Evolutionary conservation across 2,329 filamentous ascomycete genomes (phyloP).

Genomic region (Tolypocladium paradoxum): DNA sequence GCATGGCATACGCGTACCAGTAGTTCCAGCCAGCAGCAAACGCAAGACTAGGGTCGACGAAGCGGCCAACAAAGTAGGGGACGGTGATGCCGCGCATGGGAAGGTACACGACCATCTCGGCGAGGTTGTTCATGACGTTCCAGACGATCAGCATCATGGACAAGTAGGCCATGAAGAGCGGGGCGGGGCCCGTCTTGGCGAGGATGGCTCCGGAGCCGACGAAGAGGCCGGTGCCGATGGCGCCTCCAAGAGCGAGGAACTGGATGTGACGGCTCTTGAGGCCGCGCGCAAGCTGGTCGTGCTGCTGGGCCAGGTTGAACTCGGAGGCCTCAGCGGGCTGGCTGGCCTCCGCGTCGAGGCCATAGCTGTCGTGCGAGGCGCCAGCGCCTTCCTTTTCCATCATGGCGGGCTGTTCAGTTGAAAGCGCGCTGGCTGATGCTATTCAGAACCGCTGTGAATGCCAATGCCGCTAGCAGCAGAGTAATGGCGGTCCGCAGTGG

Average conservation of each 20-base stretch:
- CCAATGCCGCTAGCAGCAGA: not conserved
- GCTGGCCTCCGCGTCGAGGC: constrained; percentile 15
- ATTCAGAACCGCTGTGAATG: not conserved
- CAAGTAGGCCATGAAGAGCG: constrained; percentile 59
- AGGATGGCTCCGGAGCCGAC: constrained; percentile 50
- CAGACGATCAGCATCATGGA: constrained; percentile 44
- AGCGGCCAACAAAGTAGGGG: constrained; percentile 44
- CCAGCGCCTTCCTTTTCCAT: constrained; percentile 10
- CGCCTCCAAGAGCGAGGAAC: constrained; percentile 45
- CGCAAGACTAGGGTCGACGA: constrained; percentile 42
- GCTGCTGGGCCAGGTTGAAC: constrained; percentile 24
- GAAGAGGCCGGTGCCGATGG: constrained; percentile 55
- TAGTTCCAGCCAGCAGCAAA: constrained; percentile 52
- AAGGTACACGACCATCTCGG: constrained; percentile 44
- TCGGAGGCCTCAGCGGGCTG: constrained; percentile 14
- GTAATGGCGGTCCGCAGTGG: not conserved
- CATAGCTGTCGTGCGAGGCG: constrained; percentile 11
- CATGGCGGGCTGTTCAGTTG: not conserved
- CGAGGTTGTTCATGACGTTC: constrained; percentile 43
- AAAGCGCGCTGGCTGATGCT: not conserved
- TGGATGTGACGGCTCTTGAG: constrained; percentile 51
- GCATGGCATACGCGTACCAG: constrained; percentile 50
- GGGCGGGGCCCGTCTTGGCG: constrained; percentile 47
- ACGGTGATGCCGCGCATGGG: constrained; percentile 46
- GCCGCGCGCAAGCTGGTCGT: constrained; percentile 40